Base-by-base conservation (phyloP, 352 stramenopile genomes). In the Plasmopara halstedii region DNA sequence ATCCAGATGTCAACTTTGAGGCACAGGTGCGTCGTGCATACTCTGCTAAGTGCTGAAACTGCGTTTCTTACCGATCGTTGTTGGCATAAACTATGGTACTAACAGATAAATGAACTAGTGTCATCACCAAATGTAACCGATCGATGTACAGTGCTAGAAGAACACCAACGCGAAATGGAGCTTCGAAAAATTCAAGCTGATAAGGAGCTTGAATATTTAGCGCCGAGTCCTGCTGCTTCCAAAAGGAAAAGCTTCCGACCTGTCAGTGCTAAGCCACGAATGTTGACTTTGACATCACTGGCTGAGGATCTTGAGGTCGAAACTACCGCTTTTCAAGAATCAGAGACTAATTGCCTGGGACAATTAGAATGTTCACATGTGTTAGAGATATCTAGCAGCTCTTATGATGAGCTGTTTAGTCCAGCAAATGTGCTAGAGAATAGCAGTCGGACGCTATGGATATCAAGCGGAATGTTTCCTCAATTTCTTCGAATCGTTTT, bases 41-140 rank as follows among this genome's bases (percentile, higher is more conserved):
- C 6, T 11, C 33, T 13, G 9, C 6, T 33, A 15, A 6, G 5
- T 3, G 15, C 11, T 11, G 13, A 39, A 31, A 21, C 17, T 48
- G 29, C 17, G 45, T 10, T 46, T 27, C 36, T 50, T 37, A 60
- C n/a, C 25, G 7, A 27, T 4, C 25, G 25, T 10, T 29, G 19
- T 29, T 33, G 27, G 22, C 25, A 29, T 29, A 10, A 35, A 10
- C 13, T 44, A 19, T 41, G 87, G 79, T 85, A 87, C 46, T 62
- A 84, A 39, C 76, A 91, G 70, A 85, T 88, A 39, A 76, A 69
- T 41, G 73, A 76, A 10, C 54, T 91, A 17, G 78, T 91, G 52
- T 85, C 76, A 22, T 71, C 76, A 7, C 81, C 79, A 11, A 83
- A 66, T 6, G 79, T 88, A 46, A 47, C 54, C 2, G 74, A 86